Evolutionary conservation across 2,329 filamentous ascomycete species (phyloP).

Genomic region (Clarireedia sp.): DNA sequence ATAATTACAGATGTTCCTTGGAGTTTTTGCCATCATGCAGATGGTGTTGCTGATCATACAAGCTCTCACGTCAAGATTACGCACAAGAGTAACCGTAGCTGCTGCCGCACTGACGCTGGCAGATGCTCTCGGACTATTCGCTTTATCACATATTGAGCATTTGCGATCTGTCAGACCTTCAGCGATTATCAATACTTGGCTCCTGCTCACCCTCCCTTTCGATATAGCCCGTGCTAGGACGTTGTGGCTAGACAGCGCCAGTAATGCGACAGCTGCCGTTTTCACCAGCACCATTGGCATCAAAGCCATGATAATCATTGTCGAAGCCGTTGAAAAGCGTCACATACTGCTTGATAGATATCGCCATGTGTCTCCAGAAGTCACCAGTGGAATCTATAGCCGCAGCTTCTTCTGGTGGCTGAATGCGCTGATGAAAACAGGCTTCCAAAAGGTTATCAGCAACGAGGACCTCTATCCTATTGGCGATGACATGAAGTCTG

Average conservation of each 20-base stretch:
- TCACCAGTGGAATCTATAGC: slow-evolving; percentile 33
- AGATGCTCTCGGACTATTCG: slow-evolving; percentile 16
- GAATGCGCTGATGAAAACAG: slow-evolving; percentile 31
- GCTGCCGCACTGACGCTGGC: slow-evolving; percentile 16
- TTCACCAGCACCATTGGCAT: slow-evolving; percentile 32
- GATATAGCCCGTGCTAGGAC: slow-evolving; percentile 21
- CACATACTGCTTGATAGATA: slow-evolving; percentile 27
- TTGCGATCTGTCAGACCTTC: slow-evolving; percentile 21
- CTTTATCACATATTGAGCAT: slow-evolving; percentile 23
- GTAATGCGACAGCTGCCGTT: slow-evolving; percentile 27
- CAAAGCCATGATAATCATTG: slow-evolving; percentile 29
- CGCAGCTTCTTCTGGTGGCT: slow-evolving; percentile 35
- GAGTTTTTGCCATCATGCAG: slow-evolving; percentile 18
- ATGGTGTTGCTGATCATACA: slow-evolving; percentile 13
- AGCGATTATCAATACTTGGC: slow-evolving; percentile 19
- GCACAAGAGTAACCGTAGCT: slow-evolving; percentile 14
- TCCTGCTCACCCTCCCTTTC: slow-evolving; percentile 23
- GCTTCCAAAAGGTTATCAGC: slow-evolving; percentile 31
- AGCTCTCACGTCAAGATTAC: slow-evolving; percentile 6
- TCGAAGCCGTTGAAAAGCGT: slow-evolving; percentile 35
- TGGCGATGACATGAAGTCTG: slow-evolving; percentile 24
- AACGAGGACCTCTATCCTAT: slow-evolving; percentile 32
- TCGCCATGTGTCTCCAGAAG: slow-evolving; percentile 31
- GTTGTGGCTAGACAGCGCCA: slow-evolving; percentile 23
- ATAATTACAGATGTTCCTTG: slow-evolving; percentile 25